Conservation (phyloP, 495 filamentous ascomycete species). For the Sabuloglossum arenarium region DNA sequence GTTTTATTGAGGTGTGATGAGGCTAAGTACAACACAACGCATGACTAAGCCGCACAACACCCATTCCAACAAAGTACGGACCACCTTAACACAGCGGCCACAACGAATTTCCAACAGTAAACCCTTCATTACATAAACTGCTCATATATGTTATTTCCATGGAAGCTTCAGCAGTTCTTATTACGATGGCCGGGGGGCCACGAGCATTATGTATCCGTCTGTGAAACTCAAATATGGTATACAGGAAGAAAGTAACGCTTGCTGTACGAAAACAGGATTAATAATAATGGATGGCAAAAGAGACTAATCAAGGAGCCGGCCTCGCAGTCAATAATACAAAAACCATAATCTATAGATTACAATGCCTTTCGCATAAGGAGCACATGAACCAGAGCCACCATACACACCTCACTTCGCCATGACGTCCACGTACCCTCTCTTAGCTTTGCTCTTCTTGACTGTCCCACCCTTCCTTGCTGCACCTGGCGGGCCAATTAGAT, state of each 20-base stretch:
- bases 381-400: background rate
- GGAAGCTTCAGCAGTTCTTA: background rate
- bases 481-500: slow-evolving; percentile 15
- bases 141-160: background rate
- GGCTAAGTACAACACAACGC: too few species aligned
- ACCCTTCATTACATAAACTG: too few species aligned
- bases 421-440: slow-evolving; percentile 86
- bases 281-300: background rate
- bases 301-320: background rate
- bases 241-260: background rate
- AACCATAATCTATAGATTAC: background rate
- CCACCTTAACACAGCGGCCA: too few species aligned
- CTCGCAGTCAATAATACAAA: background rate
- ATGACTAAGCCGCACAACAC: too few species aligned
- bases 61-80: too few species aligned
- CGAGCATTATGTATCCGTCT: background rate
- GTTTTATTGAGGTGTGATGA: too few species aligned
- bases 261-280: background rate
- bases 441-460: slow-evolving; percentile 36
- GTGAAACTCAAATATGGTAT: background rate
- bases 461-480: slow-evolving; percentile 39
- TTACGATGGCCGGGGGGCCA: background rate
- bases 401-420: slow-evolving; percentile 35
- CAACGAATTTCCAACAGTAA: too few species aligned
- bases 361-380: background rate